Conservation (phyloP, 345 rosid species). For the Limnanthes douglasii region DNA sequence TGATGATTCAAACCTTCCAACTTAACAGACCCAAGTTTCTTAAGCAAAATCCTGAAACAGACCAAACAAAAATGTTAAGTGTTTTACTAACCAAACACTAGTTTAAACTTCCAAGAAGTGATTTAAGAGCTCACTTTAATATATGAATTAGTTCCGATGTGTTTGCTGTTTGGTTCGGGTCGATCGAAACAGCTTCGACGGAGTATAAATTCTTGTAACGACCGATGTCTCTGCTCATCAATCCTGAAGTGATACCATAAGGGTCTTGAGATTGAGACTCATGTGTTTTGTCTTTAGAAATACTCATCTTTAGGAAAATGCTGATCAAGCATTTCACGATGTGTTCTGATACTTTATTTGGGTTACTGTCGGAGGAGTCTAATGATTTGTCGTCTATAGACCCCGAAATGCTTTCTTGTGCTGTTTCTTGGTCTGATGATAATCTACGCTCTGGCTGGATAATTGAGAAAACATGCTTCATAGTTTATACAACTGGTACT, state of each 20-base stretch:
- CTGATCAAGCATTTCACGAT: constrained; percentile 38
- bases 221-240: constrained; percentile 35
- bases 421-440: constrained; percentile 36
- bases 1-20: constrained; percentile 70
- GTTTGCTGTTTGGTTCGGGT: constrained; percentile 37
- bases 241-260: constrained; percentile 28
- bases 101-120: neutral
- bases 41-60: constrained; percentile 41
- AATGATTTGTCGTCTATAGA: constrained; percentile 21
- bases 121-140: constrained; percentile 38
- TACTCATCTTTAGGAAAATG: constrained; percentile 55
- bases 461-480: too few relatives aligned
- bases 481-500: too few relatives aligned
- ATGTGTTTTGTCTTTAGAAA: constrained; percentile 28
- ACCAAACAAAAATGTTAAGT: constrained; percentile 7
- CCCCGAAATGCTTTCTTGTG: constrained; percentile 32
- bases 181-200: constrained; percentile 41
- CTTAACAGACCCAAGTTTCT: constrained; percentile 54
- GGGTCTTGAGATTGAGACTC: constrained; percentile 44
- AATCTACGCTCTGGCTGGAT: constrained; percentile 64
- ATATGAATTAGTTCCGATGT: constrained; percentile 51
- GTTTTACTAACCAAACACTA: neutral
- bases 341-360: constrained; percentile 74
- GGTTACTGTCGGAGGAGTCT: constrained; percentile 24
- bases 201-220: constrained; percentile 40